Base-by-base conservation (phyloP, 306 rosid genomes). In the Inga leiocalycina region DNA sequence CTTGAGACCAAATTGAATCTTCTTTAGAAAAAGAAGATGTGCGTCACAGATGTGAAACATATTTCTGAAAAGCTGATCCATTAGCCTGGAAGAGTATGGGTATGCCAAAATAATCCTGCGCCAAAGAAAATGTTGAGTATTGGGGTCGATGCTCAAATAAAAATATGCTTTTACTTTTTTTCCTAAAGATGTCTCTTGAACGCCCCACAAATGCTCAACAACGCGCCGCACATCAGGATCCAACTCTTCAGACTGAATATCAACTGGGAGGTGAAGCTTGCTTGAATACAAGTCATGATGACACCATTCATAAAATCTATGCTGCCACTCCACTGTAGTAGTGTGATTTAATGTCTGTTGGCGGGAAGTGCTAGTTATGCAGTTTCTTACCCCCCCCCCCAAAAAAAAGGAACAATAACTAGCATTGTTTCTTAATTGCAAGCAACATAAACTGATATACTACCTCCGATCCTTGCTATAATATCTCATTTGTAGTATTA, bases 111-210 rank as follows among this genome's bases (percentile, higher is more conserved):
- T 87, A 92, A 91, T 89, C 99, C 98, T 97, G 99, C 99, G 93
- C 87, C 98, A 97, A 94, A 94, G 94, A 97, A 94, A 94, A 97
- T 93, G 95, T 90, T 93, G 98, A 94, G 93, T 88, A 91, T 87
- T 98, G 99, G 92, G 98, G 89, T 81, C 77, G 89, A 89, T 82
- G 92, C 91, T 86, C 86, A 88, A 59, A 59, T 90, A 82, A 91
- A 89, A 85, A 87, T 85, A 87, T 86, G 79, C 83, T 87, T 71
- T 82, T 89, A 72, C 27, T 20, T 79, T 84, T 84, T 88, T 83
- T 86, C 91, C 84, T 85, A 86, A 85, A 71, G 84, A 74, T 85
- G 87, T 90, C 95, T 90, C 95, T 75, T 86, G 93, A 84, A 88
- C 86, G 91, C 94, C 98, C 94, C 83, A 74, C 84, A 77, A 78